phyloP scores from a whole-genome alignment of 2,329 filamentous ascomycete genomes.

The Geosmithia flava region DNA sequence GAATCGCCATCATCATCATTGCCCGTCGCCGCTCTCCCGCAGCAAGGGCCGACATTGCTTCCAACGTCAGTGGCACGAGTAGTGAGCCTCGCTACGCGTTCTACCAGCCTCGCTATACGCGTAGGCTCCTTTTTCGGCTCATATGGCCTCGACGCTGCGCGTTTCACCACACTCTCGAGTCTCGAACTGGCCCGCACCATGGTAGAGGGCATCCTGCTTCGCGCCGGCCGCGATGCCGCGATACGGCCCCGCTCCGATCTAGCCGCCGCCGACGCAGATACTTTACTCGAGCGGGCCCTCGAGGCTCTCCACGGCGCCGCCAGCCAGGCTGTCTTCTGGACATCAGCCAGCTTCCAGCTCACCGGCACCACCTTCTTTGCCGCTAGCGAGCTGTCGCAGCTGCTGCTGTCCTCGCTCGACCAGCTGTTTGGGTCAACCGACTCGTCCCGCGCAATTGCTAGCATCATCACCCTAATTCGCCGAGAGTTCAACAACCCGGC shows the following conservation, averaged over 20 bases:
- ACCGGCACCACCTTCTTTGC: conserved; percentile 41
- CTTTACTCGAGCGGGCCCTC: conserved; percentile 42
- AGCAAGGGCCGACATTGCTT: conserved; percentile 34
- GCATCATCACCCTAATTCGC: conserved; percentile 51
- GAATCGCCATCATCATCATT: background rate
- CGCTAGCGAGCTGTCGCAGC: conserved; percentile 42
- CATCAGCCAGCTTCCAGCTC: conserved; percentile 46
- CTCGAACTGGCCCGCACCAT: conserved; percentile 43
- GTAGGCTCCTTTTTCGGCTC: conserved; percentile 38
- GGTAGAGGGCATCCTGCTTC: conserved; percentile 39
- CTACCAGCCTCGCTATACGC: conserved; percentile 43
- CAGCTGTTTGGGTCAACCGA: conserved; percentile 58
- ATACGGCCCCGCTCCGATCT: conserved; percentile 32
- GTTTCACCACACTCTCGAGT: conserved; percentile 42
- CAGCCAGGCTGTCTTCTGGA: conserved; percentile 47
- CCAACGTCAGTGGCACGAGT: conserved; percentile 43
- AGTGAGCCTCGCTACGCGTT: conserved; percentile 48
- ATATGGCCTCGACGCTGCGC: conserved; percentile 39
- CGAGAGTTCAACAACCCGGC: conserved; percentile 53
- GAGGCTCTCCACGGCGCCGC: conserved; percentile 45
- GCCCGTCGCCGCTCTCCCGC: conserved; percentile 1
- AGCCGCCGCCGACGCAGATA: conserved; percentile 39
- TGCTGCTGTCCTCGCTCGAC: conserved; percentile 47
- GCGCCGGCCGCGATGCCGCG: conserved; percentile 32
- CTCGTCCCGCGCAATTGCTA: conserved; percentile 53